phyloP scores from a whole-genome alignment of 179 eudicot genomes.

The Silene vulgaris region DNA sequence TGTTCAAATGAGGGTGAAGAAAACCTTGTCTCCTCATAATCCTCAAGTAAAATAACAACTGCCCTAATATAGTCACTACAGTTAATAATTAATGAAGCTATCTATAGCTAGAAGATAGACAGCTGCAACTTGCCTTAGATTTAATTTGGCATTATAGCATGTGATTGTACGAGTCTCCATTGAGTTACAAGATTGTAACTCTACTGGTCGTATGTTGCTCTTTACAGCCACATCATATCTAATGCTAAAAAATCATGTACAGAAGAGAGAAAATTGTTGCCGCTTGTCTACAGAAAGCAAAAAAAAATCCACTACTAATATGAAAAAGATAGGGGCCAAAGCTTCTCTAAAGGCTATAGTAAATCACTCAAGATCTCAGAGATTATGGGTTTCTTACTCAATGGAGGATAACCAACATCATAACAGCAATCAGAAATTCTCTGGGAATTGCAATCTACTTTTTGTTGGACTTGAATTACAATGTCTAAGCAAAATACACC shows the following conservation, averaged over 20 bases:
- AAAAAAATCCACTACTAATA: not conserved
- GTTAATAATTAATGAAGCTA: not conserved
- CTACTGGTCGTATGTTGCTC: not conserved
- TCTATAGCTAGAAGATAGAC: not conserved
- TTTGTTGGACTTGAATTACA: too few species aligned
- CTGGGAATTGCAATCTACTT: not conserved
- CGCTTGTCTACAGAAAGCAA: not conserved
- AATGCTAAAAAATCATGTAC: not conserved
- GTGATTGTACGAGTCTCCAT: conserved; percentile 2
- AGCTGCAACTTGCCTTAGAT: not conserved
- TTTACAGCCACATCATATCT: not conserved
- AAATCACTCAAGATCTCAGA: not conserved
- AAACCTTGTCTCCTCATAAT: not conserved
- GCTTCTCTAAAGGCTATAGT: not conserved
- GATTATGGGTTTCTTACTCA: not conserved
- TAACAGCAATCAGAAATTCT: not conserved
- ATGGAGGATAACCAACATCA: not conserved
- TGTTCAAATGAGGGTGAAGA: conserved; percentile 6
- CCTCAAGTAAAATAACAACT: conserved; percentile 4
- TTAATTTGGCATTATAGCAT: not conserved
- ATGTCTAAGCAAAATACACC: not conserved
- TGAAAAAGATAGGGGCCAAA: not conserved
- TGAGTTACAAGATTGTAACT: not conserved
- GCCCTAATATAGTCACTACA: not conserved
- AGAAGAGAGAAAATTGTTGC: not conserved